These are phyloP conservation scores for Quercus lobata DNA, from an alignment of 331 rosid genomes.

Conservation along the genomic window DNA sequence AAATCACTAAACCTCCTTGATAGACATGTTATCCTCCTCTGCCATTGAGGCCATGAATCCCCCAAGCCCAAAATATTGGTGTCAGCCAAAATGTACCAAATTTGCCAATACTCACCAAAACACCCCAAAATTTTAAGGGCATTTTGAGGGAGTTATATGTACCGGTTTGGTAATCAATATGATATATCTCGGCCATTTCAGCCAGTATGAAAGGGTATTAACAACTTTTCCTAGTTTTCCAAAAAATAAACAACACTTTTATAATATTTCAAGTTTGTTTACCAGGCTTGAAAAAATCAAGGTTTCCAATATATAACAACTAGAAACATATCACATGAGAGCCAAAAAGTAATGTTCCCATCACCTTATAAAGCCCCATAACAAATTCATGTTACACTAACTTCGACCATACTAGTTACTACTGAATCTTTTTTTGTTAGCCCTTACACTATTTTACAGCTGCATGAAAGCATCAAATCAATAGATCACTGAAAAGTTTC, in stretches of 20 bases:
- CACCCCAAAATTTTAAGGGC: too few species aligned
- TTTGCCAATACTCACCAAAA: too few species aligned
- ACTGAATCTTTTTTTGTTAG: not conserved
- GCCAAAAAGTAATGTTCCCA: not conserved
- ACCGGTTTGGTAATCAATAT: too few species aligned
- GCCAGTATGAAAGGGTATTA: too few species aligned
- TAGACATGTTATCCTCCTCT: too few species aligned
- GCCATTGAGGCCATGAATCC: too few species aligned
- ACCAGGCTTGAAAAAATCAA: not conserved
- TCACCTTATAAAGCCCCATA: not conserved
- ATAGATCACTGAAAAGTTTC: not conserved
- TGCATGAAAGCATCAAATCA: not conserved
- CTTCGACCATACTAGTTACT: not conserved
- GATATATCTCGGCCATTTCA: too few species aligned
- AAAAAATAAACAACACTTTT: not conserved
- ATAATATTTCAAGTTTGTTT: not conserved
- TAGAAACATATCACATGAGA: not conserved
- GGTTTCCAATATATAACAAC: not conserved
- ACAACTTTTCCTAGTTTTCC: too few species aligned
- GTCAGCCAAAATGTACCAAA: too few species aligned
- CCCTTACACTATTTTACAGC: not conserved
- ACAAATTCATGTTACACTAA: not conserved
- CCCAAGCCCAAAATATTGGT: too few species aligned
- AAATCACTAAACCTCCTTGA: too few species aligned
- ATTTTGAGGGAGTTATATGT: too few species aligned